Percentiles rank a stretch among this genome's conserved stretches.
Conservation (phyloP, 1,284 basidiomycete genomes). For the Agaricales sp. region DNA sequence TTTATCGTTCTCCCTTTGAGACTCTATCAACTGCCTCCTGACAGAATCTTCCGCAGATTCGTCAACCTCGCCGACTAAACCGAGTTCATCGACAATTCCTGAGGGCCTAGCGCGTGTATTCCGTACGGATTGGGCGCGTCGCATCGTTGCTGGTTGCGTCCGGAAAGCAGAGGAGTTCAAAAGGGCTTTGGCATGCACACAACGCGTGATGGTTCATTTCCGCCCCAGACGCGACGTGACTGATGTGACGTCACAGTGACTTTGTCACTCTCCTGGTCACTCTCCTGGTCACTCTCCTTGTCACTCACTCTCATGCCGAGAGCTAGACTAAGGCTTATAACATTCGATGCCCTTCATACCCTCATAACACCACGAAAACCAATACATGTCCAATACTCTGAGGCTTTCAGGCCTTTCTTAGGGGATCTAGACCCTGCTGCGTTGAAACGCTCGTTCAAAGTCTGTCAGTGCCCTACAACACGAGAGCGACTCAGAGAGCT, state of each 20-base stretch:
- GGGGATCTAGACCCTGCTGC: slow-evolving; percentile 41
- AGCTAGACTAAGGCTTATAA: slow-evolving; percentile 45
- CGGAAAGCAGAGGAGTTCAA: slow-evolving; percentile 1
- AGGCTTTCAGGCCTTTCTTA: slow-evolving; percentile 52
- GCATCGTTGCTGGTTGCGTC: background rate
- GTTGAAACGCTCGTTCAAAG: slow-evolving; percentile 57
- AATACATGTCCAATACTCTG: slow-evolving; percentile 58
- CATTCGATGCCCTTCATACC: slow-evolving; percentile 66
- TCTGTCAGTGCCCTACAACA: slow-evolving; percentile 26
- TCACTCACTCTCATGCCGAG: too few species aligned
- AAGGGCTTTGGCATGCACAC: background rate
- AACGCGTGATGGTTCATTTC: background rate
- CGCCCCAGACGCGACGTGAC: background rate
- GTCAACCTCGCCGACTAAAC: slow-evolving; percentile 48
- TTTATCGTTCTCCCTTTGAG: slow-evolving; percentile 62
- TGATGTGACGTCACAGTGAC: background rate
- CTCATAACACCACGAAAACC: slow-evolving; percentile 54
- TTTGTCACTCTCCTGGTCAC: background rate
- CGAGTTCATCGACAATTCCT: slow-evolving; percentile 39
- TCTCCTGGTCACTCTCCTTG: background rate
- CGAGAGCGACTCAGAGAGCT: too few species aligned
- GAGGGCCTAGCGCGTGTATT: background rate
- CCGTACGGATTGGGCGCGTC: background rate
- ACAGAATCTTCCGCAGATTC: slow-evolving; percentile 52
- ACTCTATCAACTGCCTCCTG: slow-evolving; percentile 54